phyloP scores from a whole-genome alignment of 768 basidiomycete genomes.

The Pleurotus giganteus region DNA sequence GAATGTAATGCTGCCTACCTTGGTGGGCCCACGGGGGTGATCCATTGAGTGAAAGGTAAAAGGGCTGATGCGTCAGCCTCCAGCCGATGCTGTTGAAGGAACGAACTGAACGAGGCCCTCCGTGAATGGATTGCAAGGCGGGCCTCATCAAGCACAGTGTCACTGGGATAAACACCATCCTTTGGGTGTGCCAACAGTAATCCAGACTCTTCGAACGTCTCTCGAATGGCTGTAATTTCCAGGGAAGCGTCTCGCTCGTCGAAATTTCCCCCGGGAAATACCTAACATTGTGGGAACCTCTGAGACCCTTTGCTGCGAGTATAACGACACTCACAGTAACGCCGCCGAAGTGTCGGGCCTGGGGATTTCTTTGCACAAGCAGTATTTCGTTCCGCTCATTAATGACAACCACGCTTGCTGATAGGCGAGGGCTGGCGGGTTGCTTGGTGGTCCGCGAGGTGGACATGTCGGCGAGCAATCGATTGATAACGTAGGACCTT shows the following conservation, averaged over 20 bases:
- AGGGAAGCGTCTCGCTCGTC: conserved; percentile 55
- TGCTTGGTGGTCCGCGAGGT: conserved; percentile 1
- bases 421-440: conserved; percentile 47
- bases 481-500: background rate
- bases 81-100: conserved; percentile 46
- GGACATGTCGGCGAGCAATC: conserved; percentile 6
- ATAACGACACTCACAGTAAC: conserved; percentile 59
- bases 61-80: conserved; percentile 43
- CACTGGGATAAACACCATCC: conserved; percentile 19
- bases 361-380: conserved; percentile 67
- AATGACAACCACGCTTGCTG: conserved; percentile 65
- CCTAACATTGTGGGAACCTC: conserved; percentile 51
- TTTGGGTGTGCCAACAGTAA: conserved; percentile 53
- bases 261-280: conserved; percentile 74
- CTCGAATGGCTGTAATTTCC: conserved; percentile 64
- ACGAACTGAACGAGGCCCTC: conserved; percentile 46
- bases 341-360: conserved; percentile 61
- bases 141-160: conserved; percentile 46
- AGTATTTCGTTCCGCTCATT: conserved; percentile 67
- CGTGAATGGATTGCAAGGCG: conserved; percentile 57
- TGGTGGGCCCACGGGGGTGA: conserved; percentile 56
- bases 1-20: conserved; percentile 34
- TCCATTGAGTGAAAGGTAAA: conserved; percentile 74
- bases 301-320: too few relatives aligned
- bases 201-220: conserved; percentile 78